Evolutionary conservation across 371 early-diverging fungal genomes (phyloP), one percentile per base, ranked within the genome.

Genomic region (Quaeritorhiza haematococci): DNA sequence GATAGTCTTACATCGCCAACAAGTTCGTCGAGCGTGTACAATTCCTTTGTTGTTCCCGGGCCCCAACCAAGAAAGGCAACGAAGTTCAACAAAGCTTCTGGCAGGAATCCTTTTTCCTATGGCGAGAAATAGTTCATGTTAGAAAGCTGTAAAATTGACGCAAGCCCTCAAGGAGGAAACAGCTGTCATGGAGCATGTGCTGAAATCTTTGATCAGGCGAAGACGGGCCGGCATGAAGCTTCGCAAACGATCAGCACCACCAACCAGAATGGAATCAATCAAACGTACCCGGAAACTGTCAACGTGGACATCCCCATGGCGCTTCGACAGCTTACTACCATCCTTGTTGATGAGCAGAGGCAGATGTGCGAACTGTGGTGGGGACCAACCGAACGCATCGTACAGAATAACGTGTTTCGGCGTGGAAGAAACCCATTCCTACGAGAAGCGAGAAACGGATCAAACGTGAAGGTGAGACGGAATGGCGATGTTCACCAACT

Each of bases 381-480:
- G 59, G 5, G 64, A 61, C 93, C 93, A 93, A 1, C 85, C 88
- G 62, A 94, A 82, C 43, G 91, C 88, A 23, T 75, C 59, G 67
- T 92, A 94, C 13, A 96, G 75, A 5, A 89, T 61, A 0, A 92
- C 54, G 70, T 96, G 96, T 58, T 92, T 93, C 26, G 94, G 93
- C 15, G 92, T 91, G 0, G 93, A 93, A 7, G 91, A 81, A 17
- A 96, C 77, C 96, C 96, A 96, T 73, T 96, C 96, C 77, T 85
- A 21, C 27, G n/a, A 30, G 24, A 46, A n/a, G n/a, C n/a, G 38
- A 1, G 33, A 35, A 29, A 23, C 3, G 41, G 1, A 41, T 19
- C 42, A 28, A n/a, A n/a, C n/a, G n/a, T 15, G 43, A n/a, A n/a
- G n/a, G n/a, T n/a, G n/a, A n/a, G n/a, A n/a, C n/a, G n/a, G n/a